Evolutionary conservation across 1,139 yeast genomes (phyloP).

Genomic region (Pichia terricola): DNA sequence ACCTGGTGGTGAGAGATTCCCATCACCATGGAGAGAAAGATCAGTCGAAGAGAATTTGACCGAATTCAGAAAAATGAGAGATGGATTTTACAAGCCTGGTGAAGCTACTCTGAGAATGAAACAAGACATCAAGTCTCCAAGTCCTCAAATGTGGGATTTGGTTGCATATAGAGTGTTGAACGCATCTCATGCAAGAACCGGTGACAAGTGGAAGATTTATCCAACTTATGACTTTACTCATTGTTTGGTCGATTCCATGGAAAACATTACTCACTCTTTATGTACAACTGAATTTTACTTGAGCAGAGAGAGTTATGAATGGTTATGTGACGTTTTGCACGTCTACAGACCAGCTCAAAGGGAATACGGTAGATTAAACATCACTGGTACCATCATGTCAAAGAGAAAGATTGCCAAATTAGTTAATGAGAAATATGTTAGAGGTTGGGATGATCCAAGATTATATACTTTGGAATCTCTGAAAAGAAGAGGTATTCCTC

Average conservation of each 20-base stretch:
- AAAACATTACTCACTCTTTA: slow-evolving; percentile 87
- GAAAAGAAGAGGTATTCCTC: slow-evolving; percentile 96
- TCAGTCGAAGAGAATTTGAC: slow-evolving; percentile 63
- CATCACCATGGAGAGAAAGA: slow-evolving; percentile 68
- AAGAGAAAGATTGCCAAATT: slow-evolving; percentile 93
- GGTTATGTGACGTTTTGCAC: slow-evolving; percentile 94
- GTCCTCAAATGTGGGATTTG: slow-evolving; percentile 99
- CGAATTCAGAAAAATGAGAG: slow-evolving; percentile 85
- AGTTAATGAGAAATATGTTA: slow-evolving; percentile 70
- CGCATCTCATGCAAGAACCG: slow-evolving; percentile 93
- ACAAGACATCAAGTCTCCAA: slow-evolving; percentile 83
- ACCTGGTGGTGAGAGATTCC: slow-evolving; percentile 81
- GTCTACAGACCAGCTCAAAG: slow-evolving; percentile 98
- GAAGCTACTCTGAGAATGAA: slow-evolving; percentile 96
- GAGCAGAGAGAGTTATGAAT: slow-evolving; percentile 91
- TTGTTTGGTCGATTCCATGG: slow-evolving; percentile 96
- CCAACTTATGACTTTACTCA: slow-evolving; percentile 99
- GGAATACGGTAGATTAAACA: slow-evolving; percentile 92
- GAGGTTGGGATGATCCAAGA: slow-evolving; percentile 99
- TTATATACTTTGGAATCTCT: slow-evolving; percentile 89
- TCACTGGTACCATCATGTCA: slow-evolving; percentile 89
- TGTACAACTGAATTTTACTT: slow-evolving; percentile 92
- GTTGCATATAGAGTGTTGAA: slow-evolving; percentile 95
- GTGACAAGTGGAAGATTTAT: slow-evolving; percentile 92
- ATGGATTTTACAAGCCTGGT: slow-evolving; percentile 81